phyloP scores from a whole-genome alignment of 1,284 basidiomycete genomes.

The Moesziomyces parantarcticus region DNA sequence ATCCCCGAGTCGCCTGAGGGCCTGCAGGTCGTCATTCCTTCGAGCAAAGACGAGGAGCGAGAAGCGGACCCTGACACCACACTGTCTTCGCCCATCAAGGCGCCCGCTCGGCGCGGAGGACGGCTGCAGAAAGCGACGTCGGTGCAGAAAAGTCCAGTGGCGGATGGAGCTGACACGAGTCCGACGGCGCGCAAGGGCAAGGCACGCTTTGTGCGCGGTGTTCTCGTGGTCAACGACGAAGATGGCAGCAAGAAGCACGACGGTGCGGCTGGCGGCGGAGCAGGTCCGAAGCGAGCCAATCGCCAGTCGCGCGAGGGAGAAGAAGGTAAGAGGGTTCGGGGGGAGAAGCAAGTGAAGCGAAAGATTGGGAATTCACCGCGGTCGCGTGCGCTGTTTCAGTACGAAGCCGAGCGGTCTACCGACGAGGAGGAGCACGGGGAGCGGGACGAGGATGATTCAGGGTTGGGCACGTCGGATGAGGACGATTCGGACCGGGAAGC shows the following conservation, averaged over 20 bases:
- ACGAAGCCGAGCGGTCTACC: slow-evolving; percentile 79
- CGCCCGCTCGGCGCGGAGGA: slow-evolving; percentile 18
- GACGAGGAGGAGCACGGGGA: slow-evolving; percentile 75
- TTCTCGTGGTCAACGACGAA: slow-evolving; percentile 12
- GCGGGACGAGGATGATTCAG: slow-evolving; percentile 71
- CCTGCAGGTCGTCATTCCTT: neutral
- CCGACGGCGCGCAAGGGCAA: slow-evolving; percentile 20
- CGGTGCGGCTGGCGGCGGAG: too few species aligned
- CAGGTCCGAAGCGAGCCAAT: neutral
- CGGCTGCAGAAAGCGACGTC: slow-evolving; percentile 22
- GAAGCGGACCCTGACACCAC: slow-evolving; percentile 19
- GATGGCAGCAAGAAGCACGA: slow-evolving; percentile 2
- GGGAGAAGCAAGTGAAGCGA: slow-evolving; percentile 21
- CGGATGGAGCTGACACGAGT: slow-evolving; percentile 13
- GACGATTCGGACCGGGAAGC: slow-evolving; percentile 75
- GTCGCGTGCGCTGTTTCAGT: slow-evolving; percentile 72
- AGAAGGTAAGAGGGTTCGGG: slow-evolving; percentile 24
- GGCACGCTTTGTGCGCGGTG: slow-evolving; percentile 6
- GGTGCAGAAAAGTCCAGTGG: neutral
- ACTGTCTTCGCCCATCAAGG: slow-evolving; percentile 39
- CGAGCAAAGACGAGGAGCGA: neutral
- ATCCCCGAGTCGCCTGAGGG: slow-evolving; percentile 30
- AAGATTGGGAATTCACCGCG: slow-evolving; percentile 64
- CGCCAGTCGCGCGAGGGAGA: neutral
- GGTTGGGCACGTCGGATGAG: slow-evolving; percentile 70